Percentiles rank a stretch among this genome's conserved stretches.
phyloP scores from a whole-genome alignment of 441 rosid genomes.

The Adansonia gregorii region DNA sequence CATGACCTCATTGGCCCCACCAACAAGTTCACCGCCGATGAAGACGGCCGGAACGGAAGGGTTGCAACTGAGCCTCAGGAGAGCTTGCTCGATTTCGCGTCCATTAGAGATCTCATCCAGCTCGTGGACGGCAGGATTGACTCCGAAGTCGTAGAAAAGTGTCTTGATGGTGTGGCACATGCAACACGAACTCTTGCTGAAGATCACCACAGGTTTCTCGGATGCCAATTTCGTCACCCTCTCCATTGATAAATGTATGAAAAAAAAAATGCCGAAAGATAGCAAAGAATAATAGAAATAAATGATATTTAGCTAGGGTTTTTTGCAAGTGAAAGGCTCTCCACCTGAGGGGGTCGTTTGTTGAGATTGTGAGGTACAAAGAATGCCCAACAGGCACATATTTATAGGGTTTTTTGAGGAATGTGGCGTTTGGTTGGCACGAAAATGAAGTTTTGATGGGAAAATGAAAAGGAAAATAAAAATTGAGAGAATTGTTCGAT shows the following conservation, averaged over 20 bases:
- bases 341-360: too few relatives aligned
- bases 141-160: conserved; percentile 67
- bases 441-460: too few relatives aligned
- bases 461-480: too few relatives aligned
- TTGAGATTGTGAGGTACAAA: too few relatives aligned
- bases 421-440: too few relatives aligned
- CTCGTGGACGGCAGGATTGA: conserved; percentile 63
- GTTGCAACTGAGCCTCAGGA: conserved; percentile 56
- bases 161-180: conserved; percentile 78
- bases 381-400: too few relatives aligned
- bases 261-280: too few relatives aligned
- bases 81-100: conserved; percentile 70
- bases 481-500: too few relatives aligned
- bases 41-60: conserved; percentile 66
- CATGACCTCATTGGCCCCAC: conserved; percentile 77
- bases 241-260: conserved; percentile 60
- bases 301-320: too few relatives aligned
- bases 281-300: too few relatives aligned
- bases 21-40: conserved; percentile 73
- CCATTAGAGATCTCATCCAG: conserved; percentile 66
- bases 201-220: conserved; percentile 75
- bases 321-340: too few relatives aligned
- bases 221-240: conserved; percentile 55
- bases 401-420: too few relatives aligned
- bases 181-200: conserved; percentile 73